Evolutionary conservation across 768 basidiomycete species (phyloP), one percentile per base, ranked within the genome.

Genomic region (Trametes sanguinea): DNA sequence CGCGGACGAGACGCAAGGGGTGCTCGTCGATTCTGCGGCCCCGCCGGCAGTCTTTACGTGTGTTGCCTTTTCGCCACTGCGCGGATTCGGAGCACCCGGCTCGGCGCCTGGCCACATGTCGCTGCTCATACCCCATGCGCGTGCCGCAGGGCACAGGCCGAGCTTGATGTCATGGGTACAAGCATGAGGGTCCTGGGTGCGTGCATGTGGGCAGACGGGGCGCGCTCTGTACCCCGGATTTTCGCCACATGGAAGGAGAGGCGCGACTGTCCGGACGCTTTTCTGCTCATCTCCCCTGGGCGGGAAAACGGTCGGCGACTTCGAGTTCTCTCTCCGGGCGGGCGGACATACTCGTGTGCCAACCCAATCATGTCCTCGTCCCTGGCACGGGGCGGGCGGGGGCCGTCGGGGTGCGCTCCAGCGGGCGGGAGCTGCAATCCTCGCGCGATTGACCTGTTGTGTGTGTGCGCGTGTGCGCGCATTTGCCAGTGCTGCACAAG

Each of bases 11-110:
- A n/a, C n/a, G 16, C 6, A 22, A 6, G 44, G 54, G 9, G 27
- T 62, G 55, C 54, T 55, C 60, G 60, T 50, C 39, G 60, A 55
- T 55, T 61, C 53, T 62, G 54, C 61, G 61, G 61, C 54, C 61
- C 54, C 61, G 54, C 54, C 54, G 61, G 61, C 40, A 37, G 22
- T 45, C 11, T 51, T 51, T 46, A 56, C 43, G 54, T 51, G 48
- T 51, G 43, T 47, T 29, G 35, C 16, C 45, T 35, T 48, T 35
- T 37, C 14, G 42, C 30, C 29, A 11, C 30, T 13, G 48, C 48
- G 30, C 48, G 27, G 29, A 32, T 29, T n/a, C 48, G 29, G 48
- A 16, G 30, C 40, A 13, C 30, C 14, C 48, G 48, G 48, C 13
- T 30, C 48, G 48, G 17, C 35, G 35, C 35, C 35, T 37, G 35